These are phyloP conservation scores for Cytospora piceicola DNA, from an alignment of 2,329 filamentous ascomycete species.

Conservation along the genomic window DNA sequence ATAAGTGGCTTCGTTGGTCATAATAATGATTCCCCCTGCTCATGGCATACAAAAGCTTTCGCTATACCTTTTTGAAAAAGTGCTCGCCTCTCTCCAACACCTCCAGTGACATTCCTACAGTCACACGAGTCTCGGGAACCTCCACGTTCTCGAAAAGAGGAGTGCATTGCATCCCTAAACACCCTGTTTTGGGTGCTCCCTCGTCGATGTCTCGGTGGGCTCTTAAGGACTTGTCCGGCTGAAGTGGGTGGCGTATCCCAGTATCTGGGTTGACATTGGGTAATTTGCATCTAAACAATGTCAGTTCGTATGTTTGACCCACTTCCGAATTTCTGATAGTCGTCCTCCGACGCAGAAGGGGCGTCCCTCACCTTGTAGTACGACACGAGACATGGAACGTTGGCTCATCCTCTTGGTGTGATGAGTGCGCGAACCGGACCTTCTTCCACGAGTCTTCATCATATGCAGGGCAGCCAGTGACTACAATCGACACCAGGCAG, in stretches of 20 bases:
- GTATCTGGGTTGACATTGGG: constrained; percentile 70
- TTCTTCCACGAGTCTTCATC: constrained; percentile 72
- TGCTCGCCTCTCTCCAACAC: constrained; percentile 54
- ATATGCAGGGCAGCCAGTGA: constrained; percentile 66
- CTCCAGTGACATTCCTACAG: constrained; percentile 60
- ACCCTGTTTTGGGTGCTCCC: constrained; percentile 59
- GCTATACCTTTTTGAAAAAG: constrained; percentile 44
- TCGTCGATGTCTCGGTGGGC: constrained; percentile 63
- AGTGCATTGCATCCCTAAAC: constrained; percentile 69
- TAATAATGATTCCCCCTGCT: constrained; percentile 7
- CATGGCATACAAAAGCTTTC: constrained; percentile 11
- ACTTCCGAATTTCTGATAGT: not conserved
- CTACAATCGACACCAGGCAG: constrained; percentile 38
- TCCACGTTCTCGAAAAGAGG: constrained; percentile 51
- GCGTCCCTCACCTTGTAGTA: constrained; percentile 58
- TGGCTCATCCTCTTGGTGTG: constrained; percentile 49
- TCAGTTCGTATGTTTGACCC: constrained; percentile 18
- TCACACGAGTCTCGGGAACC: constrained; percentile 43
- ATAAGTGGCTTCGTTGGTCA: constrained; percentile 19
- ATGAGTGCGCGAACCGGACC: constrained; percentile 55
- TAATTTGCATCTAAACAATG: constrained; percentile 60
- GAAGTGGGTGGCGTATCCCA: constrained; percentile 56
- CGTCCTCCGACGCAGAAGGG: not conserved
- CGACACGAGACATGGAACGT: constrained; percentile 64
- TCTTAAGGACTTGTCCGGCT: constrained; percentile 63